Conservation (phyloP, 2,329 filamentous ascomycete genomes). For the Thelonectria rubi region DNA sequence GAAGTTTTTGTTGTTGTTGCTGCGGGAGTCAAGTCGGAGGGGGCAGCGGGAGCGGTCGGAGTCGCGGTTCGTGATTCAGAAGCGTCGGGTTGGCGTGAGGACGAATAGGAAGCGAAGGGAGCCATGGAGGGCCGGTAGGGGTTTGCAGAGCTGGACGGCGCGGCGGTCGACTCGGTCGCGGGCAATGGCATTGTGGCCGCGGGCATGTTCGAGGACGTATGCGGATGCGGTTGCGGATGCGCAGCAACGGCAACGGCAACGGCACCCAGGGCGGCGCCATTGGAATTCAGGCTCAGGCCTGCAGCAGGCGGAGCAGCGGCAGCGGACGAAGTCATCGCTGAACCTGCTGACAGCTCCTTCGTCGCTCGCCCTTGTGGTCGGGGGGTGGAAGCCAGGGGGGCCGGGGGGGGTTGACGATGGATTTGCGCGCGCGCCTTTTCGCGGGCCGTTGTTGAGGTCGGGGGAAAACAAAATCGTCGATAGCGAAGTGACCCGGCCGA, state of each 20-base stretch:
- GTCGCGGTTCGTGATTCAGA: slow-evolving; percentile 28
- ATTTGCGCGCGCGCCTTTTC: slow-evolving; percentile 11
- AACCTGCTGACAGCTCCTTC: slow-evolving; percentile 64
- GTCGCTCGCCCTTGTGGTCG: slow-evolving; percentile 47
- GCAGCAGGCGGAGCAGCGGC: slow-evolving; percentile 38
- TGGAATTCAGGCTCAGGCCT: slow-evolving; percentile 48
- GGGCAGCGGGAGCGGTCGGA: slow-evolving; percentile 26
- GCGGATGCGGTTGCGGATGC: slow-evolving; percentile 33
- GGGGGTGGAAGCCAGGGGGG: slow-evolving; percentile 28
- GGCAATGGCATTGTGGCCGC: slow-evolving; percentile 20
- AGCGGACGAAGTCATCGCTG: slow-evolving; percentile 70
- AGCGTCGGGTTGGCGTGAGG: slow-evolving; percentile 21
- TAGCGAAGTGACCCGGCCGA: background rate
- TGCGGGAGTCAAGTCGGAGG: slow-evolving; percentile 24
- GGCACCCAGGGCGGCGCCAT: slow-evolving; percentile 29
- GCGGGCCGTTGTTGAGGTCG: slow-evolving; percentile 20
- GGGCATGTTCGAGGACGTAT: background rate
- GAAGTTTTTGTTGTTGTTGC: slow-evolving; percentile 23
- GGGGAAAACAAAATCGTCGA: slow-evolving; percentile 42
- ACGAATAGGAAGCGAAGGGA: slow-evolving; percentile 2
- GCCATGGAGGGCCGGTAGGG: background rate
- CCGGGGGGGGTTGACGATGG: slow-evolving; percentile 28
- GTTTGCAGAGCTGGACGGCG: slow-evolving; percentile 24
- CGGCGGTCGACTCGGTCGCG: slow-evolving; percentile 26
- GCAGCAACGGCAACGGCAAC: background rate